Evolutionary conservation across 2,329 filamentous ascomycete genomes (phyloP).

Genomic region (Hansfordia pulvinata): DNA sequence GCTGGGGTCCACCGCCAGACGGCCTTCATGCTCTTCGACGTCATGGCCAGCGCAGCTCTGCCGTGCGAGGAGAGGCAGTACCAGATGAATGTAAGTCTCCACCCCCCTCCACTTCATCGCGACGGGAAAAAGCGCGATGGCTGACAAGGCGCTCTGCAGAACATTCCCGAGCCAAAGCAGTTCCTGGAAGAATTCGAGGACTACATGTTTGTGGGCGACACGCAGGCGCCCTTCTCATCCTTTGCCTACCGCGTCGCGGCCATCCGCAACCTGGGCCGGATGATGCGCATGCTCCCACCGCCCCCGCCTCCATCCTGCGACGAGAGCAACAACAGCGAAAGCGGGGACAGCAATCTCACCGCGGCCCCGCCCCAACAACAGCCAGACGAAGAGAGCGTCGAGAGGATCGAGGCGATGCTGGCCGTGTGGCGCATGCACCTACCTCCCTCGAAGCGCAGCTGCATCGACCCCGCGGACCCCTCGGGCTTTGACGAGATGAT

Average conservation of each 20-base stretch:
- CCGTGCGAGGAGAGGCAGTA: constrained; percentile 78
- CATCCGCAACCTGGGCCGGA: constrained; percentile 61
- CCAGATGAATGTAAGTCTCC: constrained; percentile 34
- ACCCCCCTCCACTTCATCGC: neutral
- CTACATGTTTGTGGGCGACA: constrained; percentile 56
- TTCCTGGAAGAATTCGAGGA: constrained; percentile 67
- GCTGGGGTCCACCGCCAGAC: constrained; percentile 65
- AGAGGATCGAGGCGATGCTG: constrained; percentile 35
- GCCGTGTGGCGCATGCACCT: constrained; percentile 72
- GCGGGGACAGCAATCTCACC: too few species aligned
- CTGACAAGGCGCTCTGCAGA: constrained; percentile 22
- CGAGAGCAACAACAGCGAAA: too few species aligned
- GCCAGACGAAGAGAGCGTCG: too few species aligned
- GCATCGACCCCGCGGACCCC: constrained; percentile 53
- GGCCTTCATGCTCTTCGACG: constrained; percentile 55
- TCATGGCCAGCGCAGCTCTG: constrained; percentile 54
- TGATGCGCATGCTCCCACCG: constrained; percentile 54
- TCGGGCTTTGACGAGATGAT: constrained; percentile 77
- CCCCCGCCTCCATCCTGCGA: too few species aligned
- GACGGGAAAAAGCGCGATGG: constrained; percentile 1
- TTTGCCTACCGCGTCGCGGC: constrained; percentile 77
- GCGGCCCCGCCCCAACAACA: too few species aligned
- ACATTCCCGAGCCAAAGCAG: constrained; percentile 41
- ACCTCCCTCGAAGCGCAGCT: constrained; percentile 55
- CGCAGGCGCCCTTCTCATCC: constrained; percentile 65